Evolutionary conservation across 2,329 filamentous ascomycete species (phyloP), one percentile per base, ranked within the genome.

Genomic region (Colletotrichum phormii): DNA sequence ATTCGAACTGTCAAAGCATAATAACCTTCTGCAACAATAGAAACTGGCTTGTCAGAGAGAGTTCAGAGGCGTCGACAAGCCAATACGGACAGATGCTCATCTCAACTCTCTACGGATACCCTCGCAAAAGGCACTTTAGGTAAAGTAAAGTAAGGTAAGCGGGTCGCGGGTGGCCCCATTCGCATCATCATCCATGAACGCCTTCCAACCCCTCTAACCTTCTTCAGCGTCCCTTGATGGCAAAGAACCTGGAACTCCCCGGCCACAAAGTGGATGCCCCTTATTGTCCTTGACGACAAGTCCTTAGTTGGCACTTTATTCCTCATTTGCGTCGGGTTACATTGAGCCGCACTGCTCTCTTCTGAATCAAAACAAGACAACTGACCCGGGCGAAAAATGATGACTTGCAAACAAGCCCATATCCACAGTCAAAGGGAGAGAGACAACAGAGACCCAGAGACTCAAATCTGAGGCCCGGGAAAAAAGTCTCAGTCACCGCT

Each of bases 291-390:
- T 42, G 67, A 61, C 46, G 18, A 49, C 31, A 67, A 58, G 49
- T 68, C 49, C 64, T 63, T 68, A 57, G 51, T 51, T 61, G 42
- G 51, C 13, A 67, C 57, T 37, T 33, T n/a, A 62, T 29, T 55
- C 51, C 66, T 71, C 57, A 61, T n/a, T 67, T 62, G 64, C 49
- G 64, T n/a, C 42, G 42, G 8, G 42, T 71, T 62, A 37, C 64
- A 71, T 63, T 37, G 26, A 22, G 42, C 49, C 49, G 26, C 31
- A 49, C 31, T 59, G 22, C 31, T 62, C 13, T 33, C 15, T 24
- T 13, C 33, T 64, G 60, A 61, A 64, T 64, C 70, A 70, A 72
- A 70, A 64, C 60, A 64, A 55, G 26, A 55, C 51, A 70, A 55
- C 15, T 18, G 22, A 64, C 49, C 37, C 37, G 37, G 5, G 18